Conservation (phyloP, 2,329 filamentous ascomycete species). For the Thermoascus crustaceus region DNA sequence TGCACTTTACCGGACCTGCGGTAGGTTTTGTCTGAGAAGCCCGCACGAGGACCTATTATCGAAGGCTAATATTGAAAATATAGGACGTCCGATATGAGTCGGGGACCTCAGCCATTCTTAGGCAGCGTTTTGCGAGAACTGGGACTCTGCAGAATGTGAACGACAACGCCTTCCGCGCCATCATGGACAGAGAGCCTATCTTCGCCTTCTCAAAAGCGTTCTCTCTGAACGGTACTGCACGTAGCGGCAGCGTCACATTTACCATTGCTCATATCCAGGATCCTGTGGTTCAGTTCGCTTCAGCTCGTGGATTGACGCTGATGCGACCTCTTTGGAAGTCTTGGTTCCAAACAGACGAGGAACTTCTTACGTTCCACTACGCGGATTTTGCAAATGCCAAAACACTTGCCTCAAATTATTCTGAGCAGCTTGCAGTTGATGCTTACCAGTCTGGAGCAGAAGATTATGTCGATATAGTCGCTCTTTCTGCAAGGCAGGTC, state of each 20-base stretch:
- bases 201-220: constrained; percentile 70
- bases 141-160: constrained; percentile 59
- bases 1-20: constrained; percentile 66
- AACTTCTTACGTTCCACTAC: constrained; percentile 69
- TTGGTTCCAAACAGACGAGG: constrained; percentile 56
- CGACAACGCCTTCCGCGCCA: constrained; percentile 58
- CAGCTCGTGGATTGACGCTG: constrained; percentile 63
- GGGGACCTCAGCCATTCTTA: constrained; percentile 58
- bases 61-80: constrained; percentile 9
- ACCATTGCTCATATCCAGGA: constrained; percentile 71
- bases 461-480: constrained; percentile 69
- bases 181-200: constrained; percentile 71
- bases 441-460: constrained; percentile 65
- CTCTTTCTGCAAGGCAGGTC: constrained; percentile 70
- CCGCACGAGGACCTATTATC: neutral
- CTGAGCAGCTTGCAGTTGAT: constrained; percentile 59
- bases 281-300: constrained; percentile 70
- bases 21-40: constrained; percentile 20
- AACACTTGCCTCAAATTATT: constrained; percentile 63
- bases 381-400: constrained; percentile 59
- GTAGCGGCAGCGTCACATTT: constrained; percentile 57
- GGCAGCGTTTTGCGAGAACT: constrained; percentile 60
- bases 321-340: constrained; percentile 77
- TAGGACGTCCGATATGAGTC: constrained; percentile 59
- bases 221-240: constrained; percentile 36